Conservation (phyloP, 495 filamentous ascomycete species). For the Penicillium turbatum region DNA sequence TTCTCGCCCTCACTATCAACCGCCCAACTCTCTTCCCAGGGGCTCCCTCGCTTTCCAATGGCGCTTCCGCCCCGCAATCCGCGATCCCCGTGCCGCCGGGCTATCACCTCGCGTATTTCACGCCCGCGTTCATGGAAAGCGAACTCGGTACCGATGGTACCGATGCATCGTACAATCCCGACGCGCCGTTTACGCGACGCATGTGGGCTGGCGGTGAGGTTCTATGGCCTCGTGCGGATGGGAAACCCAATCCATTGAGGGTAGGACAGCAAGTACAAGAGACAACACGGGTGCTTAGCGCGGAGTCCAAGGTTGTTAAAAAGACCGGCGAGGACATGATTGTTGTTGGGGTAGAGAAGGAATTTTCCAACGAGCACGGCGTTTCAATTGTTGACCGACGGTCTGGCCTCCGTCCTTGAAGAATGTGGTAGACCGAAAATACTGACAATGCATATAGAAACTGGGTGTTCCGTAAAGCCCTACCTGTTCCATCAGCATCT, state of each 20-base stretch:
- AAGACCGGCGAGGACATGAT: slow-evolving; percentile 60
- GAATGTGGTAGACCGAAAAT: not conserved
- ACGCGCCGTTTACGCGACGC: slow-evolving; percentile 57
- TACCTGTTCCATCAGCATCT: slow-evolving; percentile 26
- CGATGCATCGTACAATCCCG: slow-evolving; percentile 64
- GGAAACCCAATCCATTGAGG: slow-evolving; percentile 38
- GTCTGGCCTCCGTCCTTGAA: slow-evolving; percentile 23
- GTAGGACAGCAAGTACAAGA: slow-evolving; percentile 55
- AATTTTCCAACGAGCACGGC: slow-evolving; percentile 48
- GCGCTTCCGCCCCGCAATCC: slow-evolving; percentile 15
- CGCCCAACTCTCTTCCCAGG: slow-evolving; percentile 37
- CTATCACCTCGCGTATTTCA: slow-evolving; percentile 73
- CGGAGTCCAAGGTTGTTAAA: slow-evolving; percentile 46
- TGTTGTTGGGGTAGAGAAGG: slow-evolving; percentile 62
- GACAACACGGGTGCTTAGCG: slow-evolving; percentile 50
- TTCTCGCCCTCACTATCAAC: slow-evolving; percentile 51
- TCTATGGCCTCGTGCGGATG: slow-evolving; percentile 41
- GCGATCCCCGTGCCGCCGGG: slow-evolving; percentile 55
- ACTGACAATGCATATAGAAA: slow-evolving; percentile 35
- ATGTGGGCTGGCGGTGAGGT: slow-evolving; percentile 78
- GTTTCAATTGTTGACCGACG: slow-evolving; percentile 51
- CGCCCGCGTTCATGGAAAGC: slow-evolving; percentile 49
- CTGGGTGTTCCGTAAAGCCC: slow-evolving; percentile 56
- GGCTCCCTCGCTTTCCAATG: slow-evolving; percentile 29
- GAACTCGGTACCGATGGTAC: slow-evolving; percentile 66